A percentile compares a stretch with the other conserved stretches of the same genome.
Conservation (phyloP, 306 rosid species). For the Gillenia trifoliata region DNA sequence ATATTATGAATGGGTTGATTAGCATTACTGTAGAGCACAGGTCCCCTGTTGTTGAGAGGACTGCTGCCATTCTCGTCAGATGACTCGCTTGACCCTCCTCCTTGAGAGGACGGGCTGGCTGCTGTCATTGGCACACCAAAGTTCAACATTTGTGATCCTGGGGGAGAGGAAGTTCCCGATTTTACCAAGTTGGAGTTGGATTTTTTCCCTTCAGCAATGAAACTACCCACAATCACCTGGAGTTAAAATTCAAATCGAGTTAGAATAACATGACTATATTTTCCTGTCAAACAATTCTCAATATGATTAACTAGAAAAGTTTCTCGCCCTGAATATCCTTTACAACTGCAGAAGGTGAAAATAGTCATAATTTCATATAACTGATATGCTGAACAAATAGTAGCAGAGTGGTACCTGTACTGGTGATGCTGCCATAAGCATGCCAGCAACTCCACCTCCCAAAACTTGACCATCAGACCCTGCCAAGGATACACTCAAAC, state of each 20-base stretch:
- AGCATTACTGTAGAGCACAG: slow-evolving; percentile 40
- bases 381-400: slow-evolving; percentile 2
- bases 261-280: background rate
- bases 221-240: slow-evolving; percentile 77
- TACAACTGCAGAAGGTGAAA: background rate
- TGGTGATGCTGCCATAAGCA: slow-evolving; percentile 56
- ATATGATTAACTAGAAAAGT: background rate
- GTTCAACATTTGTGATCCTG: slow-evolving; percentile 47
- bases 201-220: slow-evolving; percentile 51
- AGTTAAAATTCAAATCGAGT: slow-evolving; percentile 10
- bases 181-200: slow-evolving; percentile 35
- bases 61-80: slow-evolving; percentile 58
- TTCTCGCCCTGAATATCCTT: background rate
- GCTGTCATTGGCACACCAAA: slow-evolving; percentile 46
- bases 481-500: slow-evolving; percentile 50
- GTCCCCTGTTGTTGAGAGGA: slow-evolving; percentile 47
- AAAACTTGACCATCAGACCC: slow-evolving; percentile 59
- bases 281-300: background rate
- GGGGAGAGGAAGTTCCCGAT: slow-evolving; percentile 42
- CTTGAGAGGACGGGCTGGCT: slow-evolving; percentile 56
- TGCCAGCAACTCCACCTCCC: slow-evolving; percentile 76
- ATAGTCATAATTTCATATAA: slow-evolving; percentile 1
- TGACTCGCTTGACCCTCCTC: slow-evolving; percentile 56
- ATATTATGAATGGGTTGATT: slow-evolving; percentile 45
- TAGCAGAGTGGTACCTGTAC: slow-evolving; percentile 59